Conservation (phyloP, 371 early-diverging fungal genomes). For the Amoeboradix gromovi region DNA sequence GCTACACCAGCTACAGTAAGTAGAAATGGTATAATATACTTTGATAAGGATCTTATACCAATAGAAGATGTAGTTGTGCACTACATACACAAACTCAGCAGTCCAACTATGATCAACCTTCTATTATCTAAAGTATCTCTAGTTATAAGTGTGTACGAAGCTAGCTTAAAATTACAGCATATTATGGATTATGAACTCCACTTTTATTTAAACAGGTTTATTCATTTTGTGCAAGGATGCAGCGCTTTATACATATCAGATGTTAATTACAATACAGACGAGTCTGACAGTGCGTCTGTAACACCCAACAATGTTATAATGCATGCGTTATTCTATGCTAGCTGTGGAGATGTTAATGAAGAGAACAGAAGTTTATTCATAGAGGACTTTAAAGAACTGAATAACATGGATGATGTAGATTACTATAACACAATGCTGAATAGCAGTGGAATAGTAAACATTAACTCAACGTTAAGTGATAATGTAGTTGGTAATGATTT, state of each 20-base stretch:
- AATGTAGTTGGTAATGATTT: background rate
- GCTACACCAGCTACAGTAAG: slow-evolving; percentile 94
- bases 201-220: background rate
- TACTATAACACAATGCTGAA: background rate
- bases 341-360: background rate
- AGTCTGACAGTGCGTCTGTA: background rate
- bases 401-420: background rate
- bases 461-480: background rate
- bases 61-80: slow-evolving; percentile 44
- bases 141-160: background rate
- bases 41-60: slow-evolving; percentile 63
- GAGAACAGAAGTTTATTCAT: background rate
- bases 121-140: background rate
- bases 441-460: background rate
- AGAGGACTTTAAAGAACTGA: background rate
- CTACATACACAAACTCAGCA: slow-evolving; percentile 32
- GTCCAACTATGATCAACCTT: background rate
- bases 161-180: background rate
- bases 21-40: slow-evolving; percentile 98
- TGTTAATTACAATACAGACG: background rate
- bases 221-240: background rate
- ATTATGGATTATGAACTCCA: background rate
- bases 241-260: background rate
- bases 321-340: background rate
- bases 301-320: background rate